Conservation (phyloP, 306 rosid species). For the Abrus pulchellus region DNA sequence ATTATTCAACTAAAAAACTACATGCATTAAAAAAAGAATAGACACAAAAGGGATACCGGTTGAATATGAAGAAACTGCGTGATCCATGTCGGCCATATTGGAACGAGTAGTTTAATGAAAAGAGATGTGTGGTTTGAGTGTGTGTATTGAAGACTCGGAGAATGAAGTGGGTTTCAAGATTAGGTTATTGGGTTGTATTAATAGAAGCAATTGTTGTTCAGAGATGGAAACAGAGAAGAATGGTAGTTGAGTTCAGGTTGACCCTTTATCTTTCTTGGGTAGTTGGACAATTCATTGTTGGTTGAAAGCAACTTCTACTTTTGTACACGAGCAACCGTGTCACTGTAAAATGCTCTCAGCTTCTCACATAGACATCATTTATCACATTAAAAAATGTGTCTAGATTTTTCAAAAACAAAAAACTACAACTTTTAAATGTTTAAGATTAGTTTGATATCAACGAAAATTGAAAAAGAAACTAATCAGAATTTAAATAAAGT, state of each 20-base stretch:
- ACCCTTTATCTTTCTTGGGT: slow-evolving; percentile 22
- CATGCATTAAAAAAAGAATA: neutral
- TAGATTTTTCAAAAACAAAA: no score
- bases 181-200: neutral
- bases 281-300: slow-evolving; percentile 17
- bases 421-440: no score
- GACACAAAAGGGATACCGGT: slow-evolving; percentile 55
- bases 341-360: no score
- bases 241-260: slow-evolving; percentile 13
- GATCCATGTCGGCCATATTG: slow-evolving; percentile 60
- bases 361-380: no score
- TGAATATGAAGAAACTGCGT: slow-evolving; percentile 52
- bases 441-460: no score
- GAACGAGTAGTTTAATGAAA: neutral
- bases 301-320: neutral
- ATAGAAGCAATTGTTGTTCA: slow-evolving; percentile 6
- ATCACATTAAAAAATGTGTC: no score
- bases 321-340: neutral
- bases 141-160: neutral
- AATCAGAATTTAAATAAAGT: no score
- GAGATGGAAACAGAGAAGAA: neutral
- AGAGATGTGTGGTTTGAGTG: neutral
- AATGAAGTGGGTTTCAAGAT: neutral
- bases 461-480: no score
- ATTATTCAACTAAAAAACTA: no score